Percentiles rank a stretch among this genome's conserved stretches.
phyloP scores from a whole-genome alignment of 192 early-diverging fungal species.

The Piromyces finnis region DNA sequence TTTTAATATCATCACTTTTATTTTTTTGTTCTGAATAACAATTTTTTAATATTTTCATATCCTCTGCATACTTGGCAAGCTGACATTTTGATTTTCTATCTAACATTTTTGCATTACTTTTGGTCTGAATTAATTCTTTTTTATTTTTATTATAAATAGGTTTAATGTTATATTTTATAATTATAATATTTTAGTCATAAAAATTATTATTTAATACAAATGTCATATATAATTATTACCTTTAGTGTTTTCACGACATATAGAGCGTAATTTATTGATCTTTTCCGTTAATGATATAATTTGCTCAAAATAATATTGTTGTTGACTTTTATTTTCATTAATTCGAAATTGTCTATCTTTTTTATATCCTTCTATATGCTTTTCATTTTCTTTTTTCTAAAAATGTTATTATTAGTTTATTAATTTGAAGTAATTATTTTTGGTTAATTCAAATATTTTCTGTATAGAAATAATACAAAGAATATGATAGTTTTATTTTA shows the following conservation, averaged over 20 bases:
- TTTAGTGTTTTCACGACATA: not conserved
- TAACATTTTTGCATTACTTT: not conserved
- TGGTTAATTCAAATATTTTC: no score
- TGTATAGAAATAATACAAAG: no score
- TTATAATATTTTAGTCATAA: no score
- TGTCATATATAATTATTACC: not conserved
- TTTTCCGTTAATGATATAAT: not conserved
- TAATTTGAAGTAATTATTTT: no score
- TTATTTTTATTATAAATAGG: not conserved
- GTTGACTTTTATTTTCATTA: not conserved
- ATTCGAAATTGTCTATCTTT: not conserved
- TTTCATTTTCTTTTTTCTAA: not conserved
- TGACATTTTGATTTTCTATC: not conserved
- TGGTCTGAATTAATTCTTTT: not conserved
- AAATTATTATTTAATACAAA: no score
- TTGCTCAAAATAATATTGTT: not conserved
- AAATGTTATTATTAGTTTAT: not conserved
- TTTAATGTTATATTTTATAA: no score
- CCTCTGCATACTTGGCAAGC: not conserved
- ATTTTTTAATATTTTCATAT: not conserved
- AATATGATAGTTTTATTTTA: no score
- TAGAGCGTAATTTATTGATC: not conserved
- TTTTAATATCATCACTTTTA: not conserved
- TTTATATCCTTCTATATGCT: not conserved
- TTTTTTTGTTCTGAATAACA: not conserved